Evolutionary conservation across 208 protist genomes (phyloP).

Genomic region (Naegleria fowleri): DNA sequence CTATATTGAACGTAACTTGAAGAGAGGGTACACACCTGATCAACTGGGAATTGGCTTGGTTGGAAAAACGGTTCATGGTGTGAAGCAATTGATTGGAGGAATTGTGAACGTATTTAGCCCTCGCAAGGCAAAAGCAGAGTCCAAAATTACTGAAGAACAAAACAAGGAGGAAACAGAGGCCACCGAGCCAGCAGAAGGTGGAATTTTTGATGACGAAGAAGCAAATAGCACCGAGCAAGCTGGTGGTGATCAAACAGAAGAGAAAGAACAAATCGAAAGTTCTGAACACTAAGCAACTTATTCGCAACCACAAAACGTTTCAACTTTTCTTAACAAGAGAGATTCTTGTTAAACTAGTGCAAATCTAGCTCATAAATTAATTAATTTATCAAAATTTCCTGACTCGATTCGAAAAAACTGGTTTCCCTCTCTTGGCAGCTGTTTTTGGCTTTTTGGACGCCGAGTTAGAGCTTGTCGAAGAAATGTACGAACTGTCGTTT

Average conservation of each 20-base stretch:
- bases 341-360: no score
- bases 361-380: not conserved
- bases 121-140: not conserved
- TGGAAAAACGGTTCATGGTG: not conserved
- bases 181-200: not conserved
- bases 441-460: not conserved
- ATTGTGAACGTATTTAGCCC: not conserved
- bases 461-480: not conserved
- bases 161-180: not conserved
- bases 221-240: not conserved
- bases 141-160: not conserved
- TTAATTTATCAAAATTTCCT: not conserved
- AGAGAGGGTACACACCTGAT: constrained; percentile 35
- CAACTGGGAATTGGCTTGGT: not conserved
- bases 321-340: no score
- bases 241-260: not conserved
- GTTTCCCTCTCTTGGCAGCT: not conserved
- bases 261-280: not conserved
- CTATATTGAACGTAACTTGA: constrained; percentile 41
- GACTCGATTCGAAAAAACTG: not conserved
- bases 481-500: not conserved
- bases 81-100: not conserved
- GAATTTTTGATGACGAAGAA: not conserved
- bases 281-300: not conserved
- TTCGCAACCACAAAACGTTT: no score